A percentile compares a stretch with the other conserved stretches of the same genome.
These are phyloP conservation scores for Microthlaspi erraticum DNA, from an alignment of 345 rosid species.

Conservation along the genomic window DNA sequence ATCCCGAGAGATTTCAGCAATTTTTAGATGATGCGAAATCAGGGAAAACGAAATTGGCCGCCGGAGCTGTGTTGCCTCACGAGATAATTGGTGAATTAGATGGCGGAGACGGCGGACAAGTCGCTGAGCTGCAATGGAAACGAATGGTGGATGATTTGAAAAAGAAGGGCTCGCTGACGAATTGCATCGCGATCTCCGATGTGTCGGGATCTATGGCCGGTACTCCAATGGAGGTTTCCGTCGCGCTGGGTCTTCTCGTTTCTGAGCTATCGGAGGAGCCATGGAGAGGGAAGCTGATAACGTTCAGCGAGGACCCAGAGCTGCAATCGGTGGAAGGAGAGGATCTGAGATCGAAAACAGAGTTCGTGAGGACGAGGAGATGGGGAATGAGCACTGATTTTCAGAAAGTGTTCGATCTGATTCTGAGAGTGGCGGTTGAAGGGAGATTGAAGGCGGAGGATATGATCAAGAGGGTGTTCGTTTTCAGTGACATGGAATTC, in stretches of 20 bases:
- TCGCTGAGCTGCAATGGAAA: slow-evolving; percentile 65
- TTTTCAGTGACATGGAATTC: slow-evolving; percentile 79
- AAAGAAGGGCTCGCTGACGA: slow-evolving; percentile 53
- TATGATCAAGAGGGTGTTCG: slow-evolving; percentile 63
- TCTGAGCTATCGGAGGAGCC: slow-evolving; percentile 62
- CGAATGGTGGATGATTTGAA: slow-evolving; percentile 63
- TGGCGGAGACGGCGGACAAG: slow-evolving; percentile 54
- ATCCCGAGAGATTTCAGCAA: slow-evolving; percentile 49
- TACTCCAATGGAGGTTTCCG: slow-evolving; percentile 60
- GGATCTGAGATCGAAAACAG: slow-evolving; percentile 38
- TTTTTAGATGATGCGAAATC: slow-evolving; percentile 51
- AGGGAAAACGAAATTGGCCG: slow-evolving; percentile 58
- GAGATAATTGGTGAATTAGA: slow-evolving; percentile 52
- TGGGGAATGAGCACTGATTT: slow-evolving; percentile 52
- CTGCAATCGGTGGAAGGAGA: slow-evolving; percentile 52
- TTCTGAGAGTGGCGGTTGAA: slow-evolving; percentile 52
- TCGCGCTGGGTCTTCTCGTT: slow-evolving; percentile 60
- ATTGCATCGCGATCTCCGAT: slow-evolving; percentile 62
- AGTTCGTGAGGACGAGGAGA: slow-evolving; percentile 48
- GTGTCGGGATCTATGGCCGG: slow-evolving; percentile 63
- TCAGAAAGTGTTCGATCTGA: slow-evolving; percentile 58
- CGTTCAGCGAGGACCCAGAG: slow-evolving; percentile 52
- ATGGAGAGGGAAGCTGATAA: slow-evolving; percentile 68
- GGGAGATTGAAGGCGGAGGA: slow-evolving; percentile 53
- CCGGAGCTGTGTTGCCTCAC: slow-evolving; percentile 70